Conservation (phyloP, 768 basidiomycete genomes). For the Termitomyces sp. region DNA sequence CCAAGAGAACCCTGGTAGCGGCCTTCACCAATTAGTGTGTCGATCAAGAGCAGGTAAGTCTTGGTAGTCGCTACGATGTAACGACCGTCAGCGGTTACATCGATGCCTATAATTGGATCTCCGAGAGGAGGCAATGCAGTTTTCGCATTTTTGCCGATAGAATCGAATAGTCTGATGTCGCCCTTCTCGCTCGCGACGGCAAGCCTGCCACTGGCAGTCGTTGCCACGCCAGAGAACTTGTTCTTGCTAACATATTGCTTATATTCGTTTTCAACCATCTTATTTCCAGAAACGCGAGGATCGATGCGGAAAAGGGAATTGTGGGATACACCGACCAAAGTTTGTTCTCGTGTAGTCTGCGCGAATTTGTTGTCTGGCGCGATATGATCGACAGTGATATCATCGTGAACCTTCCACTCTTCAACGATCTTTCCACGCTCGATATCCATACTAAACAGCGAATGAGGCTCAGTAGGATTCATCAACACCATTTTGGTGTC, state of each 20-base stretch:
- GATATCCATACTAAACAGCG: constrained; percentile 88
- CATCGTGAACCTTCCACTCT: constrained; percentile 97
- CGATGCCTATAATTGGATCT: constrained; percentile 92
- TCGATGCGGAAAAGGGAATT: constrained; percentile 98
- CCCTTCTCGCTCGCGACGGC: constrained; percentile 97
- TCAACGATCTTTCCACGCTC: constrained; percentile 95
- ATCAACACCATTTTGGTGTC: constrained; percentile 94
- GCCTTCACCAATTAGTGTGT: constrained; percentile 92
- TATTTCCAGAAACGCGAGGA: constrained; percentile 87
- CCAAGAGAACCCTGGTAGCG: constrained; percentile 79
- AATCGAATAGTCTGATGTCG: constrained; percentile 92
- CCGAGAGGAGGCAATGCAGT: constrained; percentile 94
- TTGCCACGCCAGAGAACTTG: constrained; percentile 89
- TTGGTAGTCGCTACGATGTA: constrained; percentile 96
- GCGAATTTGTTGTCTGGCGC: constrained; percentile 94
- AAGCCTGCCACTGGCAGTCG: constrained; percentile 81
- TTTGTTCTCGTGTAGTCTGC: constrained; percentile 88
- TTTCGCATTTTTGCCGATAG: constrained; percentile 98
- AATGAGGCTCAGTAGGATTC: constrained; percentile 76
- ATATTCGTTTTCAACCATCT: constrained; percentile 91
- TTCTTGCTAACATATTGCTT: constrained; percentile 97
- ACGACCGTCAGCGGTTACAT: constrained; percentile 90
- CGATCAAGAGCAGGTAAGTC: constrained; percentile 90
- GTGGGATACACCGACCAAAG: constrained; percentile 88
- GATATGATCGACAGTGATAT: constrained; percentile 83